These are phyloP conservation scores for Neospermospora avenae DNA, from an alignment of 2,329 filamentous ascomycete genomes.

Conservation along the genomic window DNA sequence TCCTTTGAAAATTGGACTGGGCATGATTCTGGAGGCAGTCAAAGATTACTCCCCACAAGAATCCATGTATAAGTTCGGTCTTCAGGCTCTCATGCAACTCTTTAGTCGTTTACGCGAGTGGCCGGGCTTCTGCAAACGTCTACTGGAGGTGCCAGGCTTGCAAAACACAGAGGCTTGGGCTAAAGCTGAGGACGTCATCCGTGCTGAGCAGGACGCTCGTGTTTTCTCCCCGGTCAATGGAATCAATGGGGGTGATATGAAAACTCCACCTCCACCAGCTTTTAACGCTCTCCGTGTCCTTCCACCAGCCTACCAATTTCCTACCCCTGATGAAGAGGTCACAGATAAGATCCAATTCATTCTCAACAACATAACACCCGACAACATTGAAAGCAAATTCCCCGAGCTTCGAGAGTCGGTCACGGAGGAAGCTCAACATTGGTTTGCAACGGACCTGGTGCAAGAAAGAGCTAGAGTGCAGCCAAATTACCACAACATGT, in stretches of 20 bases:
- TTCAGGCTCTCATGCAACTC: slow-evolving; percentile 90
- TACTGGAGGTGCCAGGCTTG: slow-evolving; percentile 77
- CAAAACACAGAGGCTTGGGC: slow-evolving; percentile 81
- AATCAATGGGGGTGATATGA: slow-evolving; percentile 3
- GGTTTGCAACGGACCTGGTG: slow-evolving; percentile 94
- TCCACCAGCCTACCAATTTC: slow-evolving; percentile 62
- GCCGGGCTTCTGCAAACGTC: slow-evolving; percentile 88
- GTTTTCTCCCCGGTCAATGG: slow-evolving; percentile 4
- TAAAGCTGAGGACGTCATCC: slow-evolving; percentile 77
- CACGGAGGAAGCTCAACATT: slow-evolving; percentile 80
- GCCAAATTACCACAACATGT: slow-evolving; percentile 92
- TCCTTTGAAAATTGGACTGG: slow-evolving; percentile 87
- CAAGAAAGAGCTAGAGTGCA: slow-evolving; percentile 96
- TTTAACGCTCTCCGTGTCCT: slow-evolving; percentile 81
- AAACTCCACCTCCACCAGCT: slow-evolving; percentile 55
- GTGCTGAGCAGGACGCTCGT: slow-evolving; percentile 49
- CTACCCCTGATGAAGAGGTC: slow-evolving; percentile 78
- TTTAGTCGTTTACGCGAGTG: slow-evolving; percentile 82
- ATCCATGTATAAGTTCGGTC: slow-evolving; percentile 96
- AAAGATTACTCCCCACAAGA: slow-evolving; percentile 78
- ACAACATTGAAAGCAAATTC: slow-evolving; percentile 81
- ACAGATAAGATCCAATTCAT: slow-evolving; percentile 95
- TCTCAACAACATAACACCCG: slow-evolving; percentile 91
- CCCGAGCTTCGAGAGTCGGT: slow-evolving; percentile 76
- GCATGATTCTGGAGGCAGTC: slow-evolving; percentile 97